Evolutionary conservation across 1,139 yeast species (phyloP).

Genomic region (Saccharomyces pastorianus): DNA sequence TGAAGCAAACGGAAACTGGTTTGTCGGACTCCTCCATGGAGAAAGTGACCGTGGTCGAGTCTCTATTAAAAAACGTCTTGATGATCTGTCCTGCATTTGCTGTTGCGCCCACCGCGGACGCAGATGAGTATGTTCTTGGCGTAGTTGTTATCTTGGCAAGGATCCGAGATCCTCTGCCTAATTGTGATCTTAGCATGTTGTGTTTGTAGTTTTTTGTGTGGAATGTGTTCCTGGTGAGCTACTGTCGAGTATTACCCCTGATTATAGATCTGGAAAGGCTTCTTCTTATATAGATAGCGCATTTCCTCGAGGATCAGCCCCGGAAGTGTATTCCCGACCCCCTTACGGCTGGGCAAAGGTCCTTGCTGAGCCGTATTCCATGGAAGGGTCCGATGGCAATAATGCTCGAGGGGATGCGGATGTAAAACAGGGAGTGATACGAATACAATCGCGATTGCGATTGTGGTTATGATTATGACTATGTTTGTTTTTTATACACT

Average conservation of each 20-base stretch:
- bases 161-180: not conserved
- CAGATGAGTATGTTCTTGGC: not conserved
- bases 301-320: not conserved
- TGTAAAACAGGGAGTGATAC: too few species aligned
- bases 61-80: not conserved
- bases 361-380: not conserved
- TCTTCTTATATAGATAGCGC: not conserved
- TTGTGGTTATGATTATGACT: not conserved
- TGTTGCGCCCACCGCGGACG: not conserved
- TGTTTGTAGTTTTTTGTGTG: not conserved
- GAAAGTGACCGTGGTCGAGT: not conserved
- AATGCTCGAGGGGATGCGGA: not conserved
- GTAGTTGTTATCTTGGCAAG: not conserved
- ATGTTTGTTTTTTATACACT: not conserved
- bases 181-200: not conserved
- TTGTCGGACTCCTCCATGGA: constrained; percentile 5
- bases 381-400: not conserved
- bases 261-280: not conserved
- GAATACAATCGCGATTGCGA: too few species aligned
- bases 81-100: not conserved
- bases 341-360: not conserved
- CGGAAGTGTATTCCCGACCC: not conserved
- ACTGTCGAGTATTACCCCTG: not conserved
- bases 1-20: constrained; percentile 37
- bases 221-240: not conserved